Conservation (phyloP, 495 filamentous ascomycete genomes). For the Talaromyces stipitatus region DNA sequence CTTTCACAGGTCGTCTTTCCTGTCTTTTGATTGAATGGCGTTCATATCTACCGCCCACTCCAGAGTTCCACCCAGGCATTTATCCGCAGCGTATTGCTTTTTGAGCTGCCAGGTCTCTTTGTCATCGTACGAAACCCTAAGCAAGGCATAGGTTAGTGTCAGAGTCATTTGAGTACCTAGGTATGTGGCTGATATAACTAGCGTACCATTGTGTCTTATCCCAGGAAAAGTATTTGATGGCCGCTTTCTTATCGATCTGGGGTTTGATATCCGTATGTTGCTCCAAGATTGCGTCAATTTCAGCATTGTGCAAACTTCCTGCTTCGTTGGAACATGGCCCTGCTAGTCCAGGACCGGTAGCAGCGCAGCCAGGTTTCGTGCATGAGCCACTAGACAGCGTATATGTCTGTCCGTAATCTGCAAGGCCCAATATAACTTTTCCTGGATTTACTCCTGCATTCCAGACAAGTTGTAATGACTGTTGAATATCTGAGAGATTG, state of each 20-base stretch:
- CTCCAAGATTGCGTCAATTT: slow-evolving; percentile 19
- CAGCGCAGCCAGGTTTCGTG: slow-evolving; percentile 17
- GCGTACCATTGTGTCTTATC: slow-evolving; percentile 19
- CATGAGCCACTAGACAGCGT: slow-evolving; percentile 16
- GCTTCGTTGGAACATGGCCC: slow-evolving; percentile 18
- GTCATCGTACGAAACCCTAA: slow-evolving; percentile 36
- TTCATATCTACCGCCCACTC: slow-evolving; percentile 27
- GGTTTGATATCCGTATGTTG: slow-evolving; percentile 14
- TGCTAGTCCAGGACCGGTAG: slow-evolving; percentile 11
- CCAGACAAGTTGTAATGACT: slow-evolving; percentile 33
- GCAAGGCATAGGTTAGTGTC: neutral
- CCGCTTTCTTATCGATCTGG: slow-evolving; percentile 13
- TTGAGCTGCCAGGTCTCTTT: slow-evolving; percentile 30
- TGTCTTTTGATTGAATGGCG: neutral
- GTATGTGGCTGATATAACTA: no score
- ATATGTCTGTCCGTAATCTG: slow-evolving; percentile 37
- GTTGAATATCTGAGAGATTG: slow-evolving; percentile 6
- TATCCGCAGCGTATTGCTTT: slow-evolving; percentile 25
- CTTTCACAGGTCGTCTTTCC: neutral
- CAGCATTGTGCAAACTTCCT: slow-evolving; percentile 18
- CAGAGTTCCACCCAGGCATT: slow-evolving; percentile 31
- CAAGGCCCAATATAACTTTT: slow-evolving; percentile 41
- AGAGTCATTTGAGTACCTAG: slow-evolving; percentile 8
- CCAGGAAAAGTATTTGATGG: slow-evolving; percentile 24
- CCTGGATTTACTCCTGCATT: slow-evolving; percentile 32